Percentiles rank a stretch among this genome's conserved stretches.
These are phyloP conservation scores for Komagataea norvegica DNA, from an alignment of 1,139 yeast species.

Conservation along the genomic window DNA sequence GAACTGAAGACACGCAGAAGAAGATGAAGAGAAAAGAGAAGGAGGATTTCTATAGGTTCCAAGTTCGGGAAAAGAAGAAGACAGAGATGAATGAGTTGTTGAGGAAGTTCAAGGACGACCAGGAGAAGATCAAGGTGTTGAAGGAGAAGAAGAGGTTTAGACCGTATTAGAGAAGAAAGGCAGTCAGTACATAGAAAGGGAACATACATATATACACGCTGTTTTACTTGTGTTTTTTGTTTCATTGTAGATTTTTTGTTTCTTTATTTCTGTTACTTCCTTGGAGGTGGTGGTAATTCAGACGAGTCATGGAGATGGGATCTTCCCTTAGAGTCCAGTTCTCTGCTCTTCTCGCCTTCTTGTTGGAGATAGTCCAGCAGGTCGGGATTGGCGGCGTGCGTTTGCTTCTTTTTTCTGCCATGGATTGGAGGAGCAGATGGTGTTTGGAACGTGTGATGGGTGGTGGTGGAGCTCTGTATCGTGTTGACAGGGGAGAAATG, in stretches of 20 bases:
- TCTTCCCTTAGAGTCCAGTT: slow-evolving; percentile 22
- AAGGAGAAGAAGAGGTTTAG: slow-evolving; percentile 77
- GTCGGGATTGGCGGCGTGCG: slow-evolving; percentile 16
- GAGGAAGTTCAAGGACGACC: slow-evolving; percentile 82
- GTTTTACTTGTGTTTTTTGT: too few relatives aligned
- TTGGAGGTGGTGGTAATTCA: slow-evolving; percentile 30
- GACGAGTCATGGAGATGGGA: slow-evolving; percentile 8
- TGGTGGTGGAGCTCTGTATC: neutral
- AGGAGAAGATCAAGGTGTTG: slow-evolving; percentile 74
- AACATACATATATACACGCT: too few relatives aligned
- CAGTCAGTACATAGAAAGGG: neutral
- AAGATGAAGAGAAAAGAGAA: slow-evolving; percentile 76
- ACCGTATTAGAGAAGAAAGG: slow-evolving; percentile 47
- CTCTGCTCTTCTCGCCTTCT: slow-evolving; percentile 33
- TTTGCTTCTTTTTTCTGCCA: slow-evolving; percentile 28
- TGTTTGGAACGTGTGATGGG: slow-evolving; percentile 4
- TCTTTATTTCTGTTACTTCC: neutral
- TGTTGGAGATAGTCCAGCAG: slow-evolving; percentile 33
- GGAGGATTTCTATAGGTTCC: slow-evolving; percentile 92
- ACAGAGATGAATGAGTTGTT: slow-evolving; percentile 85
- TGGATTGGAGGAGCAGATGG: slow-evolving; percentile 21
- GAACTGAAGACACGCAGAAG: slow-evolving; percentile 28
- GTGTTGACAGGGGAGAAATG: slow-evolving; percentile 1
- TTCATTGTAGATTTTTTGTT: too few relatives aligned
- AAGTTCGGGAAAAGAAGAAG: slow-evolving; percentile 89